Conservation (phyloP, 1,284 basidiomycete species). For the Heliocybe sulcata region DNA sequence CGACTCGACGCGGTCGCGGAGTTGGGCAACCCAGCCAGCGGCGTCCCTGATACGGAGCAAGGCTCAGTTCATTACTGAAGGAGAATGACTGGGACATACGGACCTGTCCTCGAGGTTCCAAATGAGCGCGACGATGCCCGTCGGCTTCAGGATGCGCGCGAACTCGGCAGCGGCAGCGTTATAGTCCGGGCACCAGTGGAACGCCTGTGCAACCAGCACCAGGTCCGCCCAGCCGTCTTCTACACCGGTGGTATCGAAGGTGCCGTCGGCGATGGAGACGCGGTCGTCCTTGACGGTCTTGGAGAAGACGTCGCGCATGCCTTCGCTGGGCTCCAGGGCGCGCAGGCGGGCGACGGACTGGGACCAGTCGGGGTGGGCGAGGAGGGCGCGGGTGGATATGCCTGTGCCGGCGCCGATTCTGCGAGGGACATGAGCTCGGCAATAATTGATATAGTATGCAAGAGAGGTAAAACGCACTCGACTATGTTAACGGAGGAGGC, state of each 20-base stretch:
- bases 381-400: constrained; percentile 70
- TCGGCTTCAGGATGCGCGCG: constrained; percentile 61
- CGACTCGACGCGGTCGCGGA: constrained; percentile 59
- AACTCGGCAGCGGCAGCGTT: constrained; percentile 60
- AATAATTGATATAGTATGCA: background rate
- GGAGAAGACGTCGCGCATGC: constrained; percentile 60
- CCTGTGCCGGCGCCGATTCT: constrained; percentile 73
- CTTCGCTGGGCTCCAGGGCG: constrained; percentile 68
- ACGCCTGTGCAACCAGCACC: constrained; percentile 74
- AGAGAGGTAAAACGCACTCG: constrained; percentile 51
- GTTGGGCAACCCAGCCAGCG: constrained; percentile 60
- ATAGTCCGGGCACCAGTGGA: constrained; percentile 78
- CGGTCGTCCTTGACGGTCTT: constrained; percentile 43
- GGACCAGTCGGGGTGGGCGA: constrained; percentile 53
- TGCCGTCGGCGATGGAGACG: constrained; percentile 48
- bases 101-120: constrained; percentile 80
- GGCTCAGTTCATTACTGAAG: no score
- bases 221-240: constrained; percentile 66
- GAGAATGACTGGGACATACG: no score
- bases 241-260: constrained; percentile 53
- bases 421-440: background rate
- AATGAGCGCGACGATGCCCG: constrained; percentile 56
- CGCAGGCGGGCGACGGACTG: constrained; percentile 39
- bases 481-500: constrained; percentile 44
- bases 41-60: constrained; percentile 33